phyloP scores from a whole-genome alignment of 108 stramenopile genomes.

The Aurantiochytrium sp. region DNA sequence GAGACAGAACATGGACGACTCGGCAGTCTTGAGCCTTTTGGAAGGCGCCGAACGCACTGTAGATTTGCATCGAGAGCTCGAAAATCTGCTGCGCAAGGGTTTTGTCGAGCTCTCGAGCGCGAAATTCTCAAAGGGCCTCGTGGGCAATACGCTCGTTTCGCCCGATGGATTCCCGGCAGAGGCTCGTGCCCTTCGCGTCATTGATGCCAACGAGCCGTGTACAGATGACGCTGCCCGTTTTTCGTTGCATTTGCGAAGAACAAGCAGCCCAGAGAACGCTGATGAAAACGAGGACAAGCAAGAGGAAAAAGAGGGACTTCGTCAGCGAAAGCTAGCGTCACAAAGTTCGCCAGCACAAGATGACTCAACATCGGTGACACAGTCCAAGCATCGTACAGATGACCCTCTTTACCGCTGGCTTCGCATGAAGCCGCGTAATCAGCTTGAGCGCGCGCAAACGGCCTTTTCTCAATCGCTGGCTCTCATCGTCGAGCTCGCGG shows the following conservation, averaged over 20 bases:
- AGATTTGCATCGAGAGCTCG: neutral
- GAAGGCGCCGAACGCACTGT: neutral
- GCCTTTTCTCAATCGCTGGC: neutral
- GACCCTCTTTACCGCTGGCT: neutral
- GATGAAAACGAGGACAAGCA: too few species aligned
- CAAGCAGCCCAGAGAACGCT: too few species aligned
- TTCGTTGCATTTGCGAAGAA: neutral
- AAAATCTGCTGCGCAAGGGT: neutral
- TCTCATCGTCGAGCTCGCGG: neutral
- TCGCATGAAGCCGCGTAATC: neutral
- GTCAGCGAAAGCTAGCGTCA: too few species aligned
- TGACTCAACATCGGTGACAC: too few species aligned
- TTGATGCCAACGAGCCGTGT: neutral
- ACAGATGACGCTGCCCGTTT: neutral
- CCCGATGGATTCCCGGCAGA: neutral
- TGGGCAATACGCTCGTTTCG: neutral
- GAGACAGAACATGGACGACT: neutral
- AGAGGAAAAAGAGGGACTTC: too few species aligned
- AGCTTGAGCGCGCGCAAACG: neutral
- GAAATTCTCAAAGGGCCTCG: neutral
- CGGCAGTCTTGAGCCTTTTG: neutral
- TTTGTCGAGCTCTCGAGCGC: conserved; percentile 11
- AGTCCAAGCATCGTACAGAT: neutral
- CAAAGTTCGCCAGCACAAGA: too few species aligned
- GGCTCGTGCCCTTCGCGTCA: neutral